Base-by-base conservation (phyloP, 2,329 filamentous ascomycete species). In the Seiridium unicorne region DNA sequence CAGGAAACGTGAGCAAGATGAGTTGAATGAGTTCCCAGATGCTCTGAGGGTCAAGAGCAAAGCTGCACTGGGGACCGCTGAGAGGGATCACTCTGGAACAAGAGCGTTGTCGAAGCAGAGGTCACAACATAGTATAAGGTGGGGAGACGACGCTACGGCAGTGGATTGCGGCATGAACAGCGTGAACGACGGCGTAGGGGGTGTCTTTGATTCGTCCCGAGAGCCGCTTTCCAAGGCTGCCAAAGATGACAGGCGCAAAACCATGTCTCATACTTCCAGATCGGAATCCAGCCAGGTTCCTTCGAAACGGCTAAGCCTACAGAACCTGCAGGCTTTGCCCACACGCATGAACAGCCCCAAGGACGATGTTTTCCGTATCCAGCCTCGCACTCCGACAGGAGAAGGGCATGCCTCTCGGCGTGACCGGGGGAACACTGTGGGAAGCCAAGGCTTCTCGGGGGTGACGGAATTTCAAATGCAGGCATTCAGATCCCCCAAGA, bases 301-400 rank as follows among this genome's bases (percentile, higher is more conserved):
- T 35, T 64, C 61, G 4, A 68, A 66, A 46, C 64, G 62, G 11
- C 60, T 62, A 32, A 68, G 63, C 48, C 44, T 67, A 32, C 68
- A 67, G n/a, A 63, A 48, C 32, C 57, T 66, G 4, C 64, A 60
- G 11, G 59, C 61, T 11, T 8, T 44, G 5, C 7, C 26, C 31
- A 61, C 42, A 44, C 62, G 57, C 32, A 58, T 59, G 5, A 63
- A 65, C n/a, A 35, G 57, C 4, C 34, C 58, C 36, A 55, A 61
- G 31, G 62, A 66, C 7, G 62, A 56, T 47, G 55, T 64, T 5
- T 51, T 53, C 13, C 64, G 61, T 34, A 40, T 53, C 46, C 64
- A 61, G 58, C 57, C 60, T n/a, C 61, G 65, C 32, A 59, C 44
- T 55, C 31, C 55, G 13, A 18, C 32, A 13, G 13, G 18, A 5